Base-by-base conservation (phyloP, 768 basidiomycete genomes). In the Leccinum disarticulatum region DNA sequence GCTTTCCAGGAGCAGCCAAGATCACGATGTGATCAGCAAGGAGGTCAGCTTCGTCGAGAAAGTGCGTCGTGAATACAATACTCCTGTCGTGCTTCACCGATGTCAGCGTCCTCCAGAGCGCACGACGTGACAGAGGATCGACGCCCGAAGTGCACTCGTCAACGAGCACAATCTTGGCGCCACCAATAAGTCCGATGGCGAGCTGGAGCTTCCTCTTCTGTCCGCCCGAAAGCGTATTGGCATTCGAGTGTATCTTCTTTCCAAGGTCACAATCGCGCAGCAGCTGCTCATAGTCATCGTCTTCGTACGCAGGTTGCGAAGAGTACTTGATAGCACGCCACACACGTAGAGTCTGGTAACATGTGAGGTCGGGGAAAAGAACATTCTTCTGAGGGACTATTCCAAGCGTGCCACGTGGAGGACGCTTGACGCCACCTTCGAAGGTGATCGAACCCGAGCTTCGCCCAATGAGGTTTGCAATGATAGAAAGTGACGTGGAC, bases 301-400 rank as follows among this genome's bases (percentile, higher is more conserved):
- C 76, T 11, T 64, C 71, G 13, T 71, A 67, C 5, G 36, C 27
- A 1, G 80, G 76, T 63, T 74, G 71, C 5, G 74, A 67, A n/a
- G 83, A 83, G 72, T 80, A 79, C 68, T 93, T 93, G 63, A 92
- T 81, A 7, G 86, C 86, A 49, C 75, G 78, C 90, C 90, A 92
- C 31, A 92, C 81, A 1, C 79, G 77, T 15, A 92, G 75, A 2
- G 88, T 90, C 73, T 93, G 87, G 52, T 84, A 76, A 68, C 89
- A 91, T 1, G 86, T 81, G 19, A 93, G 74, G 56, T 91, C 90
- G 0, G 88, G 83, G 68, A 91, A 90, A 3, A 93, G 77, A 5
- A 93, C 90, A 64, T 93, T 91, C 75, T 89, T 91, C 75, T 92
- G 90, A 1, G 90, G 88, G 0, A 90, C 89, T 58, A 93, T 86